A percentile compares a stretch with the other conserved stretches of the same genome.
Evolutionary conservation across 2,329 filamentous ascomycete genomes (phyloP).

Genomic region (Verticillium tricorpus): DNA sequence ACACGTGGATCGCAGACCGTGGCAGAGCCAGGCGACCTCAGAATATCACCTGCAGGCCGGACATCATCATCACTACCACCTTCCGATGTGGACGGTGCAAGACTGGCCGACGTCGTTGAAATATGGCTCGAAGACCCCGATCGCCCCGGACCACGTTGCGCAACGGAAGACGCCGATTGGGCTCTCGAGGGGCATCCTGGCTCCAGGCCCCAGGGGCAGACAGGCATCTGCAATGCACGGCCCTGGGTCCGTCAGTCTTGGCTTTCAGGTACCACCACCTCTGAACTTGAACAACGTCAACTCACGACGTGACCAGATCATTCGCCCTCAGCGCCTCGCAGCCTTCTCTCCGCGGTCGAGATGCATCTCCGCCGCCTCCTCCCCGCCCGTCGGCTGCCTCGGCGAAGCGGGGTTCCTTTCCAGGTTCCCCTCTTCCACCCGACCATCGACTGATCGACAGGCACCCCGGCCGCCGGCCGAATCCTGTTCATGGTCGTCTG

Average conservation of each 20-base stretch:
- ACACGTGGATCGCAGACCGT: neutral
- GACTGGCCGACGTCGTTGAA: neutral
- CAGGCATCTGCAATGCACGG: neutral
- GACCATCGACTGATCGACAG: neutral
- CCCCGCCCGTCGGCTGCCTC: neutral
- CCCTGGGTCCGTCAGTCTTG: slow-evolving; percentile 6
- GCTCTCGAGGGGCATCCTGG: neutral
- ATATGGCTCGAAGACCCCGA: neutral
- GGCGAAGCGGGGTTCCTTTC: neutral
- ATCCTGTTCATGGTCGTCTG: neutral
- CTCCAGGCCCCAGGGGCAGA: neutral
- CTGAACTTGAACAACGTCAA: neutral
- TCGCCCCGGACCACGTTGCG: slow-evolving; percentile 7
- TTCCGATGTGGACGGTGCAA: neutral
- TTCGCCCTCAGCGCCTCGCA: neutral
- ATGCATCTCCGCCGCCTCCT: neutral
- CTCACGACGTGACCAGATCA: slow-evolving; percentile 5
- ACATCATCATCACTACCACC: neutral
- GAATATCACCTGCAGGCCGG: no score
- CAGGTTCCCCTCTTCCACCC: neutral
- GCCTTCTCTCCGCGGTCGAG: neutral
- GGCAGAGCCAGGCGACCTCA: neutral
- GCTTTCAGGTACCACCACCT: slow-evolving; percentile 6
- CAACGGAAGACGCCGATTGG: slow-evolving; percentile 9
- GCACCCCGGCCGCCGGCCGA: neutral